A percentile compares a stretch with the other conserved stretches of the same genome.
Evolutionary conservation across 1,284 basidiomycete genomes (phyloP).

Genomic region (Irpex lacteus): DNA sequence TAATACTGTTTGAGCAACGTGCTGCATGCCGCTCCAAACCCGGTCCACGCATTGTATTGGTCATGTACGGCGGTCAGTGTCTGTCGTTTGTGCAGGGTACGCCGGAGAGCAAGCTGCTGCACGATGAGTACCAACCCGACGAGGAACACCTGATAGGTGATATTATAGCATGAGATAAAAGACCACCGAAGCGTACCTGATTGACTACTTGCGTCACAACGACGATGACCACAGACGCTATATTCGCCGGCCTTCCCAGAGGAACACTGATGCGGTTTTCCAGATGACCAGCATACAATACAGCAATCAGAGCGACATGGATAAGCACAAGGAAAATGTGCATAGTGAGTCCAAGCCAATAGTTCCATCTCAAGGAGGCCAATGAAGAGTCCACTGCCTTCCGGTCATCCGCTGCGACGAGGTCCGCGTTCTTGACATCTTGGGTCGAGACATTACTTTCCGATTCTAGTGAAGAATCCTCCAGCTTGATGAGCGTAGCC

Average conservation of each 20-base stretch:
- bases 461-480: no score
- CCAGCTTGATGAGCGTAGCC: no score
- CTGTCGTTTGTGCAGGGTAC: conserved; percentile 1
- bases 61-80: conserved; percentile 8
- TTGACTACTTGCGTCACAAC: neutral
- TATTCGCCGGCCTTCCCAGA: neutral
- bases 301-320: neutral
- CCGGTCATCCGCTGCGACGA: neutral
- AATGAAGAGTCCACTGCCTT: neutral
- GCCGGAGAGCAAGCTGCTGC: conserved; percentile 1
- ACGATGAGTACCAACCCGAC: neutral
- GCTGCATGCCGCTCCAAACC: neutral
- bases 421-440: neutral
- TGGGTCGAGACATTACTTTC: neutral
- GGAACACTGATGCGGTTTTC: neutral
- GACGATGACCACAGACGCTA: neutral
- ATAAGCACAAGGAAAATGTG: neutral
- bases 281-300: neutral
- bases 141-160: neutral
- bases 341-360: neutral
- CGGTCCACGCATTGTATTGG: conserved; percentile 3
- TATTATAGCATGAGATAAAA: neutral
- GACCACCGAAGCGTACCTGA: neutral
- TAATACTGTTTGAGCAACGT: neutral
- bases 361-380: neutral